Evolutionary conservation across 768 basidiomycete species (phyloP).

Genomic region (Kwoniella shandongensis): DNA sequence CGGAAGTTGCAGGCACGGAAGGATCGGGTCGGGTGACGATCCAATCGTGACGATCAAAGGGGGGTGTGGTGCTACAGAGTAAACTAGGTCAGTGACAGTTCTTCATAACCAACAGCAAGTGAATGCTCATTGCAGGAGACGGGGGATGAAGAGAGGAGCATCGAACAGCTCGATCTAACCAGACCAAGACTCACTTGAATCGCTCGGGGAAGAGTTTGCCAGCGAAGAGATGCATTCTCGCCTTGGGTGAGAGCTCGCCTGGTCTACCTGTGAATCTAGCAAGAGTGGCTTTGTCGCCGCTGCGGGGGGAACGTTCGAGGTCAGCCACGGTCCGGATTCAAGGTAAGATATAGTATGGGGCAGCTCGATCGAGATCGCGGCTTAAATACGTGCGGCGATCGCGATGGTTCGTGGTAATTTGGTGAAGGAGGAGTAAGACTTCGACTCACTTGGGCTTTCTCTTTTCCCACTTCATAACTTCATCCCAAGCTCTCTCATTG

Average conservation of each 20-base stretch:
- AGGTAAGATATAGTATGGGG: not conserved
- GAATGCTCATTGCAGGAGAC: no score
- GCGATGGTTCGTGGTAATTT: no score
- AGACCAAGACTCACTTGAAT: slow-evolving; percentile 69
- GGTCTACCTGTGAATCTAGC: slow-evolving; percentile 85
- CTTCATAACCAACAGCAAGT: not conserved
- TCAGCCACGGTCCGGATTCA: not conserved
- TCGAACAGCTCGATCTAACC: no score
- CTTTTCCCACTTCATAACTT: slow-evolving; percentile 91
- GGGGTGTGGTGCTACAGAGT: slow-evolving; percentile 71
- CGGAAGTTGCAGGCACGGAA: slow-evolving; percentile 57
- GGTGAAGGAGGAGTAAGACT: no score
- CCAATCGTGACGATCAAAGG: slow-evolving; percentile 99
- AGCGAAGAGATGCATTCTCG: slow-evolving; percentile 77
- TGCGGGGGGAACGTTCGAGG: slow-evolving; percentile 43
- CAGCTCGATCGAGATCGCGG: not conserved
- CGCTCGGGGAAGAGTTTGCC: slow-evolving; percentile 84
- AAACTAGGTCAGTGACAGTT: not conserved
- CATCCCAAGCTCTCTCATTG: slow-evolving; percentile 94
- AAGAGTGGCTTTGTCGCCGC: slow-evolving; percentile 69
- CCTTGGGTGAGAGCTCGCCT: slow-evolving; percentile 92
- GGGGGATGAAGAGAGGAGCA: no score
- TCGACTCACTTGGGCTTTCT: slow-evolving; percentile 61
- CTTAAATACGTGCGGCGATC: no score
- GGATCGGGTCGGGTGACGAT: slow-evolving; percentile 70